Evolutionary conservation across 2,329 filamentous ascomycete genomes (phyloP).

Genomic region (Cordyceps cicadae): DNA sequence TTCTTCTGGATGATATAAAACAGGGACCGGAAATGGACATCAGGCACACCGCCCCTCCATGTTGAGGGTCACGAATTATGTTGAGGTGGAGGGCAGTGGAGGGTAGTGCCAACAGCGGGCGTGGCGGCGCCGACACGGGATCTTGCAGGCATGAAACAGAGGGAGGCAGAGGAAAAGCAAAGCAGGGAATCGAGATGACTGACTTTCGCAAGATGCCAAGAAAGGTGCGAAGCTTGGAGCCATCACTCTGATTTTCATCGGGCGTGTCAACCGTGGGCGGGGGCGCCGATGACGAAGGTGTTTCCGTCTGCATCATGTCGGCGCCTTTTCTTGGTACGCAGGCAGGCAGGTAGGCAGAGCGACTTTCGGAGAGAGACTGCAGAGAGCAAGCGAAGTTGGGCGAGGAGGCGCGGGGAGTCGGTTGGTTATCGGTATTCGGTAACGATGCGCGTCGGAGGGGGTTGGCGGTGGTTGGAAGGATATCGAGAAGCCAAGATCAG

Average conservation of each 20-base stretch:
- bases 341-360: too few relatives aligned
- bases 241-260: slow-evolving; percentile 58
- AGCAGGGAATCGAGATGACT: slow-evolving; percentile 23
- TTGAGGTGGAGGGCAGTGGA: slow-evolving; percentile 6
- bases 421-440: neutral
- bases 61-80: slow-evolving; percentile 9
- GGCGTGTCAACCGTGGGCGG: slow-evolving; percentile 24
- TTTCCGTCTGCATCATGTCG: slow-evolving; percentile 16
- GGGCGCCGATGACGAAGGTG: slow-evolving; percentile 31
- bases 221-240: slow-evolving; percentile 83
- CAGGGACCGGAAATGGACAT: neutral
- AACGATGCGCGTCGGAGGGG: neutral
- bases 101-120: neutral
- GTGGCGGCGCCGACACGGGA: neutral
- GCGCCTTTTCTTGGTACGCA: neutral
- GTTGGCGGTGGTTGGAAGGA: neutral
- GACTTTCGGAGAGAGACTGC: too few relatives aligned
- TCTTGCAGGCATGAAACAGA: neutral
- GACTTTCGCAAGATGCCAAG: slow-evolving; percentile 82
- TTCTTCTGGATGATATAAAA: neutral
- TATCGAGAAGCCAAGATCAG: neutral
- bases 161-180: neutral
- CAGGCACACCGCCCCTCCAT: slow-evolving; percentile 8
- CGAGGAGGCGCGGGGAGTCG: neutral
- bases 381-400: too few relatives aligned